Conservation (phyloP, 2,329 filamentous ascomycete genomes). For the Colletotrichum acutatum region DNA sequence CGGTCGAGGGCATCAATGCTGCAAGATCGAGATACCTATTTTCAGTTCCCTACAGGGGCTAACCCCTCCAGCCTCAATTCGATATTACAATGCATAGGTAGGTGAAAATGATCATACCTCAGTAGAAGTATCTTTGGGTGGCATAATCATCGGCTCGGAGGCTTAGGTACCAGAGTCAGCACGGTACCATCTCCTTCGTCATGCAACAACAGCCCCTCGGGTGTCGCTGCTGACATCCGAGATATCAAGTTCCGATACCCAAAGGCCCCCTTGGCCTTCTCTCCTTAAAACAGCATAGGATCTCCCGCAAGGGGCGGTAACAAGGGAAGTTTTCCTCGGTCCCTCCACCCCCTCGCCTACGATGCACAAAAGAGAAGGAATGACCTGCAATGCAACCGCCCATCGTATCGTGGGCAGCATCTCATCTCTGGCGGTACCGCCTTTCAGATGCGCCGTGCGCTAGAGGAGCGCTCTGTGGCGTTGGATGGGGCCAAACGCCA, state of each 20-base stretch:
- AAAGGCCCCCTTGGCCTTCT: conserved; percentile 5
- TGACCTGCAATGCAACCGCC: conserved; percentile 23
- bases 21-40: conserved; percentile 5
- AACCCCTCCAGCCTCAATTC: not conserved
- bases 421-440: not conserved
- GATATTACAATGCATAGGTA: not conserved
- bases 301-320: conserved; percentile 22
- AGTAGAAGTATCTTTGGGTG: not conserved
- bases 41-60: not conserved
- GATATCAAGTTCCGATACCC: conserved; percentile 1
- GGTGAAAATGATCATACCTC: not conserved
- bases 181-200: not conserved
- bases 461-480: conserved; percentile 7
- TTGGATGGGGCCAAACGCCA: conserved; percentile 8
- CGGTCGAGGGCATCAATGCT: not conserved
- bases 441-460: not conserved
- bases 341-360: conserved; percentile 8
- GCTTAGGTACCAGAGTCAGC: not conserved
- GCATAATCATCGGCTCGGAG: conserved; percentile 9
- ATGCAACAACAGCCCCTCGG: conserved; percentile 15
- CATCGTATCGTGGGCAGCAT: conserved; percentile 16
- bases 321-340: conserved; percentile 3
- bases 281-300: conserved; percentile 15
- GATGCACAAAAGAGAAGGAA: conserved; percentile 15
- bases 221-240: conserved; percentile 19